Percentiles rank a stretch among this genome's conserved stretches.
Conservation (phyloP, 192 early-diverging fungal species). For the Coemansia asiatica region DNA sequence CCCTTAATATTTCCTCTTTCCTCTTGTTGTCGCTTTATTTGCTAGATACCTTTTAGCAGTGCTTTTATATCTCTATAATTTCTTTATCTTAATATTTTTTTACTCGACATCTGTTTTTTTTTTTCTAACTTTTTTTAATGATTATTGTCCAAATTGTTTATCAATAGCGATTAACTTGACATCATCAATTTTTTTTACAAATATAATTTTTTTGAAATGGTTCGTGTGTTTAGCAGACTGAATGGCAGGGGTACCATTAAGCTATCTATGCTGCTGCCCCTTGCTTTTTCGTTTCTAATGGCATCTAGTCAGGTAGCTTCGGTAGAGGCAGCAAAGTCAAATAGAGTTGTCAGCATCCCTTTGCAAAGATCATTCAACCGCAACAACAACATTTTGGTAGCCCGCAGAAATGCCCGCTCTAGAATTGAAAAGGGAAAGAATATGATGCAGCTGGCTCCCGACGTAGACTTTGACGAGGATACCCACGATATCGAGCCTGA, state of each 20-base stretch:
- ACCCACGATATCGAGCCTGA: constrained; percentile 48
- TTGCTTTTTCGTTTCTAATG: not conserved
- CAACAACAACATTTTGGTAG: constrained; percentile 53
- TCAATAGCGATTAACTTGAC: not conserved
- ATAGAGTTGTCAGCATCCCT: constrained; percentile 29
- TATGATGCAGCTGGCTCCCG: constrained; percentile 43
- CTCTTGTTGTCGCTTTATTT: not conserved
- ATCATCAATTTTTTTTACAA: not conserved
- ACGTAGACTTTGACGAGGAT: constrained; percentile 51
- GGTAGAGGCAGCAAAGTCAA: not conserved
- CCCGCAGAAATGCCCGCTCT: constrained; percentile 33
- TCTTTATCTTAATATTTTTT: not conserved
- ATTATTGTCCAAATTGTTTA: not conserved
- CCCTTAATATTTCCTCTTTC: not conserved
- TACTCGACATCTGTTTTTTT: not conserved
- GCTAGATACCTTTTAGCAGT: not conserved
- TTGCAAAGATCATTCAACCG: constrained; percentile 52
- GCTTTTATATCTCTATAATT: not conserved
- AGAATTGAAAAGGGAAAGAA: constrained; percentile 15
- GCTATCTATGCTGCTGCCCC: constrained; percentile 2
- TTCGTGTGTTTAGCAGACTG: not conserved
- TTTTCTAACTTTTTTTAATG: not conserved
- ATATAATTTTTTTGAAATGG: not conserved
- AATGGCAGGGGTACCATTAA: not conserved
- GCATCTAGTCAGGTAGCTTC: not conserved